Evolutionary conservation across 768 basidiomycete genomes (phyloP), one percentile per base, ranked within the genome.

Genomic region (Megacollybia marginata): DNA sequence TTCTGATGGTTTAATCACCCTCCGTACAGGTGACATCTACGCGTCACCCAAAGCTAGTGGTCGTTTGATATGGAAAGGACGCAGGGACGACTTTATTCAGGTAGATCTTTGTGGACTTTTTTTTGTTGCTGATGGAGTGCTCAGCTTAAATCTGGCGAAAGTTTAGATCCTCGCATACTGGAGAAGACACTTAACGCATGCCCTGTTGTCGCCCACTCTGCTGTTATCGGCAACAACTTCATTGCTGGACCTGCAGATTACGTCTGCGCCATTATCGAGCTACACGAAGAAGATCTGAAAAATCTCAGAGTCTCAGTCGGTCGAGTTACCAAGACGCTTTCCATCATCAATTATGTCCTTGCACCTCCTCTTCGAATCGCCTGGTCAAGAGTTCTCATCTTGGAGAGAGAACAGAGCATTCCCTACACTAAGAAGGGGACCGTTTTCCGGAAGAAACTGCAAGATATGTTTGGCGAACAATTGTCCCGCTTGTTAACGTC

Each of bases 211-310:
- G 48, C 48, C 1, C 60, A 61, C 33, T 60, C 62, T 33, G 65
- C 64, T 38, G 52, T 69, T n/a, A 59, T 67, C 5, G 67, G 67
- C 9, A 65, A 69, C 48, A 65, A 64, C 12, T 69, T 69, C 48
- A 54, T 69, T 1, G 52, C 52, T 10, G 58, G 60, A 7, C 53
- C 67, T 1, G 60, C 67, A 1, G 55, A 62, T 43, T 55, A 62
- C 23, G 54, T 67, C 20, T 67, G 63, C 33, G 67, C 63, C 15
- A 58, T 69, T 47, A 54, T 67, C 32, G 62, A 69, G 46, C 48
- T 47, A 2, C 18, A 35, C 16, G 44, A n/a, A 15, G 48, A 49
- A 4, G 34, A 38, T 13, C 11, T 10, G 18, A 20, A 44, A 20
- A 19, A 10, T n/a, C 11, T 9, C 10, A 19, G 18, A 44, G 55